Evolutionary conservation across 768 basidiomycete genomes (phyloP), one percentile per base, ranked within the genome.

Genomic region (Lepiota brunneoincarnata): DNA sequence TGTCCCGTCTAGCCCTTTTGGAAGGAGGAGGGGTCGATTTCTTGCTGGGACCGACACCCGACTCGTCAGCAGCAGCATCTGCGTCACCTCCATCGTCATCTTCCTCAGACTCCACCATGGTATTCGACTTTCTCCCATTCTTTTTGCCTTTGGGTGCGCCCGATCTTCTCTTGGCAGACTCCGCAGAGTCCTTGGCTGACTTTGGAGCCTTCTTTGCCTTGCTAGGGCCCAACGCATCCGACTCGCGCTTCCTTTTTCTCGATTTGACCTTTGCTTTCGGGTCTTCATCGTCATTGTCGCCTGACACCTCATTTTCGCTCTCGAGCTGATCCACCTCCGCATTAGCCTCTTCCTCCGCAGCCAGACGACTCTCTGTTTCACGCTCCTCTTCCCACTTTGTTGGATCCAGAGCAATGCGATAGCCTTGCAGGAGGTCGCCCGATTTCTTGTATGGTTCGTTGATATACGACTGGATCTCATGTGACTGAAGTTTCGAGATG

Each of bases 391-490:
- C 51, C 87, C 87, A 90, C 18, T 75, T 72, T 0, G 63, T 66
- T 2, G 88, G 88, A 67, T 90, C 81, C 37, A 79, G 70, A 0
- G 80, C 80, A 63, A 91, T 84, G 58, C 80, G 78, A 68, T 93
- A 95, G 12, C 87, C 93, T 49, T 79, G 68, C 18, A 87, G 69
- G 37, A 98, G 81, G 31, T 93, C 90, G 37, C 81, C 84, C 37
- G 80, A 84, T 66, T 81, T 86, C 74, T 92, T 93, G 69, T 75
- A 78, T 15, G 87, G 85, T 64, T 88, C 88, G 59, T 73, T 77
- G 72, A 98, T 81, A 72, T 83, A 97, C 2, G 86, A 78, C 59
- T 89, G 80, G 71, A 98, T 96, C 71, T 92, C 91, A 68, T 89
- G 82, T 4, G 75, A 68, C 62, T 86, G 81, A 21, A 98, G 80